These are phyloP conservation scores for Discostella pseudostelligera DNA, from an alignment of 108 stramenopile genomes.

Conservation along the genomic window DNA sequence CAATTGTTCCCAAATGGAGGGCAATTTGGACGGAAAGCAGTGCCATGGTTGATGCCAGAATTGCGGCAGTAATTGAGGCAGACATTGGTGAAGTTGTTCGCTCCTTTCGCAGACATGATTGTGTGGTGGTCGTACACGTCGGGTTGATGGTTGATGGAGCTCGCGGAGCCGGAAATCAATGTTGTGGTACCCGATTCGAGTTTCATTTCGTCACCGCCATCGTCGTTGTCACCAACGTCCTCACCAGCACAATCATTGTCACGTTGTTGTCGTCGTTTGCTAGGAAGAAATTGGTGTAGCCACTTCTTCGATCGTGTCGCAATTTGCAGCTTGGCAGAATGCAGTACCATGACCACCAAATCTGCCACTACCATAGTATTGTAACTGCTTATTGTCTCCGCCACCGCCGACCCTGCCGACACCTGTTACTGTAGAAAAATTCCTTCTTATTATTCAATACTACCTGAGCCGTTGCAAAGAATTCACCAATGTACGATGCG, in stretches of 20 bases:
- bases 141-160: too few species aligned
- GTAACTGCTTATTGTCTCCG: neutral
- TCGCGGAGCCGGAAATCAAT: too few species aligned
- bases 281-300: constrained; percentile 9
- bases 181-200: too few species aligned
- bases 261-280: neutral
- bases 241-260: too few species aligned
- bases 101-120: neutral
- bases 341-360: constrained; percentile 74
- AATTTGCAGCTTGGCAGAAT: constrained; percentile 57
- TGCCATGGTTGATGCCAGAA: constrained; percentile 19
- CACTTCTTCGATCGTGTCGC: constrained; percentile 40
- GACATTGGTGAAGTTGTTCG: neutral
- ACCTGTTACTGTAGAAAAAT: neutral
- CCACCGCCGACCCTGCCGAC: neutral
- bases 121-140: too few species aligned
- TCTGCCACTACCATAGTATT: constrained; percentile 62
- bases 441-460: constrained; percentile 14
- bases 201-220: too few species aligned
- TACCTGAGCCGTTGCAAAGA: constrained; percentile 60
- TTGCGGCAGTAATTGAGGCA: constrained; percentile 23
- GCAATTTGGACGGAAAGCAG: constrained; percentile 15
- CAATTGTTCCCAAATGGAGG: constrained; percentile 19
- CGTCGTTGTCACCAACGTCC: too few species aligned
- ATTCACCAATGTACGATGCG: constrained; percentile 76